Base-by-base conservation (phyloP, 1,139 yeast species). In the Scheffersomyces segobiensis region DNA sequence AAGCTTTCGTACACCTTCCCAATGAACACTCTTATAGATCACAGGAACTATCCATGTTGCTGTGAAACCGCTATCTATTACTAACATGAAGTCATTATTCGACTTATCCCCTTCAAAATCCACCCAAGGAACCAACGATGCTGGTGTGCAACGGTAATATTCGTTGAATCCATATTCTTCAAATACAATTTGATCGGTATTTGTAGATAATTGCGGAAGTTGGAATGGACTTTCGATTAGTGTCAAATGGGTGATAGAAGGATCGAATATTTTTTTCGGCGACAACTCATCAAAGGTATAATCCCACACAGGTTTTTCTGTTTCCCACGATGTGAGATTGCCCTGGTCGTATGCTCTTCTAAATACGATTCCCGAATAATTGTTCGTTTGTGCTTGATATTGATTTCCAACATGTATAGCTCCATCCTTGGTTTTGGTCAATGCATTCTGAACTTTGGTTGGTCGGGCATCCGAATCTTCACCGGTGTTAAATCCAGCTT, bases 251-350 rank as follows among this genome's bases (percentile, higher is more conserved):
- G 84, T 74, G 21, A 77, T 81, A 17, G 73, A 61, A 2, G 87
- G 79, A 58, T 85, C 87, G 70, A 71, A 57, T 47, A 70, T 76
- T 50, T 66, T 76, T 60, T 61, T 70, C 53, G 62, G 80, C 64
- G 62, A 75, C 65, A 71, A 68, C 57, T 66, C 76, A 71, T 67
- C 84, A 59, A 70, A 67, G 0, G 91, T 82, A 62, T 88, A 85
- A 71, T 96, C 98, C 99, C 99, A 96, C 3, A 96, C 84, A n/a
- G 90, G 89, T 68, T 89, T 90, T 70, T 96, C 93, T 1, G 91
- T 77, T 63, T 92, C 97, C 99, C 99, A 96, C 49, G 96, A 91
- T 0, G 89, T 87, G 56, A 96, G 75, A 67, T 93, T 96, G 18
- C 98, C 96, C 65, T 88, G 87, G 62, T 93, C 98, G 62, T 86